Evolutionary conservation across 169 alveolate genomes (phyloP).

Genomic region (Plasmodium coatneyi): DNA sequence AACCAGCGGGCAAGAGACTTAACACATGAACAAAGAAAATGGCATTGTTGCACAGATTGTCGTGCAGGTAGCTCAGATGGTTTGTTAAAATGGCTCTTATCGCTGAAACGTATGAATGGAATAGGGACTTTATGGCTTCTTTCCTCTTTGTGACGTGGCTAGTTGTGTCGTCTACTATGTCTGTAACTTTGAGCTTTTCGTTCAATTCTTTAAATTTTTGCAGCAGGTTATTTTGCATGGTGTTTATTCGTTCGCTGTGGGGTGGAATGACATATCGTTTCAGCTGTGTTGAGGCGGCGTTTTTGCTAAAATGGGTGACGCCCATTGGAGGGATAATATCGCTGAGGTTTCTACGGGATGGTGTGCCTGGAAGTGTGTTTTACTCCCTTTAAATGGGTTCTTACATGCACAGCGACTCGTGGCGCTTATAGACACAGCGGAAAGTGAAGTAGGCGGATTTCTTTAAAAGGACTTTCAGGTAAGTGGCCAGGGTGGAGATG

Average conservation of each 20-base stretch:
- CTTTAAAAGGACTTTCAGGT: conserved; percentile 35
- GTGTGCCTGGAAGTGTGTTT: not conserved
- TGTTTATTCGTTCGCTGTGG: conserved; percentile 29
- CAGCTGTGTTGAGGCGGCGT: not conserved
- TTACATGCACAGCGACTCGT: conserved; percentile 25
- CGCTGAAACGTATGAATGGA: conserved; percentile 13
- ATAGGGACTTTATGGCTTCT: conserved; percentile 8
- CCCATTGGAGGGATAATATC: not conserved
- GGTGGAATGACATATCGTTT: not conserved
- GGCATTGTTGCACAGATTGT: conserved; percentile 20
- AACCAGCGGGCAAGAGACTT: conserved; percentile 15
- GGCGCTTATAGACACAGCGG: not conserved
- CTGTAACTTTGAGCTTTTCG: conserved; percentile 11
- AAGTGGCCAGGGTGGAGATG: not conserved
- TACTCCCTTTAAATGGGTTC: not conserved
- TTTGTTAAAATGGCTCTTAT: conserved; percentile 11
- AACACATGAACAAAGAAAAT: conserved; percentile 26
- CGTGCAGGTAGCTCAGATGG: conserved; percentile 29
- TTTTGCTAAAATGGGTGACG: not conserved
- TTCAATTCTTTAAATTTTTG: conserved; percentile 16
- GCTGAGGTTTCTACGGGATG: not conserved
- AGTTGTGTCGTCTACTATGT: not conserved
- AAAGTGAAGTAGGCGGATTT: conserved; percentile 41
- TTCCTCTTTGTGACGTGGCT: conserved; percentile 9
- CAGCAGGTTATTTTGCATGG: conserved; percentile 11